These are phyloP conservation scores for Moesziomyces aphidis DNA, from an alignment of 1,284 basidiomycete species.

Conservation along the genomic window DNA sequence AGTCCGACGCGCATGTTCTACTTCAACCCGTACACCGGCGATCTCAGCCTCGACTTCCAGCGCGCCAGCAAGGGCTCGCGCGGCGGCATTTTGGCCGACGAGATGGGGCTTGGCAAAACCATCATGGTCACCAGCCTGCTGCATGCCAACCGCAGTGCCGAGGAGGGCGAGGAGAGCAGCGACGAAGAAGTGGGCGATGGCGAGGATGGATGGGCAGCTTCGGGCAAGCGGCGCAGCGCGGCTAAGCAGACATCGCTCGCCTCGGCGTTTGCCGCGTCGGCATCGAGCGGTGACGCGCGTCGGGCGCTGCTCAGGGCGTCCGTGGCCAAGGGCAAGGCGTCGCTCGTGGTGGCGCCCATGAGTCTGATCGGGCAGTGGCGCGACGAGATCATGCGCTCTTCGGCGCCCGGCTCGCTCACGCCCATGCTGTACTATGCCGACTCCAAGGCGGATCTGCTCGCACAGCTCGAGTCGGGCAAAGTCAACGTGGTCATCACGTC, in stretches of 20 bases:
- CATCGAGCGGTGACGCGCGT: slow-evolving; percentile 17
- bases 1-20: slow-evolving; percentile 48
- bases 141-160: slow-evolving; percentile 74
- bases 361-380: slow-evolving; percentile 91
- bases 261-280: slow-evolving; percentile 50
- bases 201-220: slow-evolving; percentile 4
- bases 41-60: slow-evolving; percentile 88
- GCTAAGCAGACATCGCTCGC: slow-evolving; percentile 58
- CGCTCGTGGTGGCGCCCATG: slow-evolving; percentile 92
- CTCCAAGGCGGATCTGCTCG: slow-evolving; percentile 79
- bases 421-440: slow-evolving; percentile 80
- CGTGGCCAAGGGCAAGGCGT: slow-evolving; percentile 70
- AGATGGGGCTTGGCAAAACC: slow-evolving; percentile 92
- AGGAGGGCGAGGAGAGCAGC: slow-evolving; percentile 29
- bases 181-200: slow-evolving; percentile 27
- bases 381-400: slow-evolving; percentile 79
- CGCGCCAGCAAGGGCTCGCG: slow-evolving; percentile 80
- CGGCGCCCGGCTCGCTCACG: slow-evolving; percentile 73
- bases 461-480: slow-evolving; percentile 71
- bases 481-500: slow-evolving; percentile 85
- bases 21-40: slow-evolving; percentile 74
- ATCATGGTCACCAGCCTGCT: slow-evolving; percentile 94
- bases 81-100: slow-evolving; percentile 89
- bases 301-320: slow-evolving; percentile 41
- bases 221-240: slow-evolving; percentile 14